A percentile compares a stretch with the other conserved stretches of the same genome.
Evolutionary conservation across 306 rosid species (phyloP).

Genomic region (Senna siamea): DNA sequence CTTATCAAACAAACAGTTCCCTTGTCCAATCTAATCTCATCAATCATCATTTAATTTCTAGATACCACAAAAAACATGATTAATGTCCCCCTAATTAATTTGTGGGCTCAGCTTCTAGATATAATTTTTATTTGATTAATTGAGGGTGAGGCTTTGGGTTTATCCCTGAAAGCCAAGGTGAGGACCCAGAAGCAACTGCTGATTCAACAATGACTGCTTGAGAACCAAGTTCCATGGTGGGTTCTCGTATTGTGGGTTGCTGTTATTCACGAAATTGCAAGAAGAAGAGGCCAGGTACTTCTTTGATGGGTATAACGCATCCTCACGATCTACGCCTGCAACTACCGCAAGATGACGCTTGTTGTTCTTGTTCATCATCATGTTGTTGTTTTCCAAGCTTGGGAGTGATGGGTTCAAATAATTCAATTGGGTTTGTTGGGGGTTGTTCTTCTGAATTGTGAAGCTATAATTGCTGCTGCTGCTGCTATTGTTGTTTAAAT

Average conservation of each 20-base stretch:
- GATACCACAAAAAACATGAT: too few relatives aligned
- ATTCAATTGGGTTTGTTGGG: conserved; percentile 40
- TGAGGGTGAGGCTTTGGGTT: background rate
- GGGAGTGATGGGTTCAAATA: conserved; percentile 28
- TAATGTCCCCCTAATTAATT: too few relatives aligned
- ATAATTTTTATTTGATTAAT: background rate
- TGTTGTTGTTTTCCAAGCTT: conserved; percentile 34
- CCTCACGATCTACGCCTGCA: conserved; percentile 33
- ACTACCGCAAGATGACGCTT: conserved; percentile 50
- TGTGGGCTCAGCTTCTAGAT: too few relatives aligned
- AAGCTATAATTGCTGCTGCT: too few relatives aligned
- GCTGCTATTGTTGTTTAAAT: too few relatives aligned
- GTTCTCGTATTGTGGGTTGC: conserved; percentile 42
- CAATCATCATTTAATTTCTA: conserved; percentile 1
- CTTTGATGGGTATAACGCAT: conserved; percentile 47
- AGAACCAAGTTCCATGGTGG: conserved; percentile 46
- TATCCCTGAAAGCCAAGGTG: conserved; percentile 53
- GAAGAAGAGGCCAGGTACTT: conserved; percentile 49
- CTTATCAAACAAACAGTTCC: conserved; percentile 28
- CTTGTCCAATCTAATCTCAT: conserved; percentile 15
- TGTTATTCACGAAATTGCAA: conserved; percentile 44
- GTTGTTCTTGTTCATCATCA: too few relatives aligned
- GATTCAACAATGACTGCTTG: conserved; percentile 54
- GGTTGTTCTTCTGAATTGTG: too few relatives aligned
- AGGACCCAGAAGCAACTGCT: conserved; percentile 56